Evolutionary conservation across 1,139 yeast species (phyloP).

Genomic region (Protomyces gravidus): DNA sequence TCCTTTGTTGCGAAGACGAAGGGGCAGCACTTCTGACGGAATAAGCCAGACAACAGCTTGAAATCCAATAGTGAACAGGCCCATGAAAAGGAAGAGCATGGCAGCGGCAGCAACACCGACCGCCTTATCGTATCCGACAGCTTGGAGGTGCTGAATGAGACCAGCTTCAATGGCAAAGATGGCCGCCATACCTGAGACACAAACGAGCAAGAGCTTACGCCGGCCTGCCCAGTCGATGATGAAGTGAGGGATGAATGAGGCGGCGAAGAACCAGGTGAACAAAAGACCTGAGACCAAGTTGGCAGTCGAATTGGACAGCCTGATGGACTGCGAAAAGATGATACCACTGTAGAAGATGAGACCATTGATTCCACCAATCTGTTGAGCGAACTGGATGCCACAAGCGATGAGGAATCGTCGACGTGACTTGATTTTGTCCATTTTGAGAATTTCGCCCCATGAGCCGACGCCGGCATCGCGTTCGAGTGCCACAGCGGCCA

Average conservation of each 20-base stretch:
- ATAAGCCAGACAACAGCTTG: slow-evolving; percentile 33
- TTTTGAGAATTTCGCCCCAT: slow-evolving; percentile 61
- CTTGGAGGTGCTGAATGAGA: slow-evolving; percentile 2
- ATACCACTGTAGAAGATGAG: slow-evolving; percentile 44
- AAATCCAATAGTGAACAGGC: slow-evolving; percentile 33
- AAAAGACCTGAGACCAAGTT: slow-evolving; percentile 90
- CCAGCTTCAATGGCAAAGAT: slow-evolving; percentile 35
- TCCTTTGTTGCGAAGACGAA: slow-evolving; percentile 33
- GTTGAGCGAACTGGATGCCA: slow-evolving; percentile 87
- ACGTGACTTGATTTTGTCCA: slow-evolving; percentile 52
- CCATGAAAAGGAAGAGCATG: slow-evolving; percentile 32
- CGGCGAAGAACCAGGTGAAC: slow-evolving; percentile 63
- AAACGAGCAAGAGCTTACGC: slow-evolving; percentile 70
- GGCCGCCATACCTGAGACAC: slow-evolving; percentile 73
- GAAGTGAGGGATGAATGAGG: slow-evolving; percentile 88
- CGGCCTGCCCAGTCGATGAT: slow-evolving; percentile 89
- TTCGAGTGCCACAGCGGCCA: slow-evolving; percentile 69
- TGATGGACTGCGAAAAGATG: slow-evolving; percentile 62
- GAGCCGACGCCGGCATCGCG: slow-evolving; percentile 67
- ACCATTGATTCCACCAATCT: slow-evolving; percentile 85
- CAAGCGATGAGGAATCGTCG: slow-evolving; percentile 82
- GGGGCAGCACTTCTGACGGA: slow-evolving; percentile 33
- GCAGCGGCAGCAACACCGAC: slow-evolving; percentile 33
- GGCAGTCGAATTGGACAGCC: slow-evolving; percentile 75
- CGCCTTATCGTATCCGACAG: slow-evolving; percentile 7